A percentile compares a stretch with the other conserved stretches of the same genome.
phyloP scores from a whole-genome alignment of 2,329 filamentous ascomycete genomes.

The Parastagonospora nodorum region DNA sequence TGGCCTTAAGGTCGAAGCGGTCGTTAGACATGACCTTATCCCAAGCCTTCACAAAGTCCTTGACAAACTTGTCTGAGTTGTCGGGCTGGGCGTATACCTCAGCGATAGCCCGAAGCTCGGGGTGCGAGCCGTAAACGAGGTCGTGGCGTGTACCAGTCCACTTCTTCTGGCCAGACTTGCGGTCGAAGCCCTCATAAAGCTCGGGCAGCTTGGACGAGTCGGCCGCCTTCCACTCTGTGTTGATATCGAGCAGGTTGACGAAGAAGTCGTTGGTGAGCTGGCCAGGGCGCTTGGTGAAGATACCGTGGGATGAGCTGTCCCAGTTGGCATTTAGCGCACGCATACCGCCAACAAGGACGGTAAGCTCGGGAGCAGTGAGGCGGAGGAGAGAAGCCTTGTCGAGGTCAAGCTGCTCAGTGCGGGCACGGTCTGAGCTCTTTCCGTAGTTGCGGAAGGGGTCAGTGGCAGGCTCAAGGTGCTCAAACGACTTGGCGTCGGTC shows the following conservation, averaged over 20 bases:
- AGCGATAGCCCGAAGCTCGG: conserved; percentile 71
- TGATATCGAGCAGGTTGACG: conserved; percentile 73
- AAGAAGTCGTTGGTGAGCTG: conserved; percentile 81
- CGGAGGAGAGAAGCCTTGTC: conserved; percentile 74
- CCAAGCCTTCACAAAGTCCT: conserved; percentile 75
- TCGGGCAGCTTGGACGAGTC: conserved; percentile 53
- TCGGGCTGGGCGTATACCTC: conserved; percentile 71
- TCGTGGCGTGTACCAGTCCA: conserved; percentile 73
- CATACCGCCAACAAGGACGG: conserved; percentile 73
- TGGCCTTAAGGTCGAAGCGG: conserved; percentile 62
- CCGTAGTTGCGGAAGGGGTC: conserved; percentile 85
- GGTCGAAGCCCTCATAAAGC: conserved; percentile 67
- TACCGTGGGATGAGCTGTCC: conserved; percentile 69
- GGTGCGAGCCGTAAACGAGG: conserved; percentile 73
- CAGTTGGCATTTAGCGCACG: conserved; percentile 73
- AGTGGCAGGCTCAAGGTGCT: conserved; percentile 68
- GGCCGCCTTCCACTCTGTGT: conserved; percentile 66
- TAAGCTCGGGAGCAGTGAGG: conserved; percentile 72
- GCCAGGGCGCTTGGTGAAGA: conserved; percentile 71
- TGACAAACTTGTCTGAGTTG: conserved; percentile 66
- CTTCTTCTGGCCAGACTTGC: conserved; percentile 68
- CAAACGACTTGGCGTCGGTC: conserved; percentile 69
- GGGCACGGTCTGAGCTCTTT: conserved; percentile 63
- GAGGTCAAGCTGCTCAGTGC: conserved; percentile 71
- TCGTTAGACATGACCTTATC: conserved; percentile 76